Evolutionary conservation across 306 rosid genomes (phyloP), one percentile per base, ranked within the genome.

Genomic region (Glycine latifolia): DNA sequence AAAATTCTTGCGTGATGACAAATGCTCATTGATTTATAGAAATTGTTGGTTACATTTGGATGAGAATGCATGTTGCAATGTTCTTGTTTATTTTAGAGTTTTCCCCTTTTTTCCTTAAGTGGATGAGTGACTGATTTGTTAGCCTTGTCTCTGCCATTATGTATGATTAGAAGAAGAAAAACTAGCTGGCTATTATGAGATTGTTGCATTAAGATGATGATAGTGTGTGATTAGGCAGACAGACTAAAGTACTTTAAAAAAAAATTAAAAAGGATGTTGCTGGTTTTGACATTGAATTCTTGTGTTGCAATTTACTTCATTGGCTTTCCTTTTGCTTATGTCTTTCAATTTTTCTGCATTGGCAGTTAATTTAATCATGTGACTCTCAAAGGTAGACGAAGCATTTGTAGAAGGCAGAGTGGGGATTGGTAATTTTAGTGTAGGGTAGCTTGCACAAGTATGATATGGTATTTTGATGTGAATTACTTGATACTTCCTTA

Each of bases 131-230:
- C 1, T 26, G 31, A 26, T 26, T 26, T 61, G 15, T 50, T 70
- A 13, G 72, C 47, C 47, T 20, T 41, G 37, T 63, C 69, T 71
- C 63, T 31, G 14, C 35, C 47, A 16, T 49, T 48, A 41, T 61
- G 33, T 77, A 48, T 79, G 8, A 67, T 35, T n/a, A 44, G 75
- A 26, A 53, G 39, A 53, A 75, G 54, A 12, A 20, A 61, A 41
- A 62, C 55, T 52, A 14, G 16, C 48, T 13, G 48, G 44, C 33
- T 4, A 5, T 12, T 59, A 26, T 26, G 31, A 65, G 69, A 66
- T 5, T 73, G 65, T 80, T 79, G 55, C 12, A 68, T 75, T 53
- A 63, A 55, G 80, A 78, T 58, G 43, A 26, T 56, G 15, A 17
- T 35, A 67, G 54, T 33, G 16, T 15, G 70, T 67, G 76, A 65